Percentiles rank a stretch among this genome's conserved stretches.
These are phyloP conservation scores for Emericellopsis terricola DNA, from an alignment of 495 filamentous ascomycete genomes.

Conservation along the genomic window DNA sequence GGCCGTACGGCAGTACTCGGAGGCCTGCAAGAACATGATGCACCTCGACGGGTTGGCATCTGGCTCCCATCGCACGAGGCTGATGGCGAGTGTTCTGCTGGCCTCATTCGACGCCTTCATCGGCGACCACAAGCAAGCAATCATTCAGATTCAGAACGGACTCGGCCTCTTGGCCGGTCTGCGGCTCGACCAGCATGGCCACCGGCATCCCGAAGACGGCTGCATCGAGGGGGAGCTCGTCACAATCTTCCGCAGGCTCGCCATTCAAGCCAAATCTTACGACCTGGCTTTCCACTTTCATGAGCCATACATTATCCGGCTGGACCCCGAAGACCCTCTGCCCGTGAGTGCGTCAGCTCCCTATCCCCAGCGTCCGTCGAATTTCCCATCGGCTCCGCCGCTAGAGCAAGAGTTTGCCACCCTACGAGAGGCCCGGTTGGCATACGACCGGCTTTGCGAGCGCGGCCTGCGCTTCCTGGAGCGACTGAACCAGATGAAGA, in stretches of 20 bases:
- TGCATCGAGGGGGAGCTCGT: conserved; percentile 38
- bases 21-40: conserved; percentile 19
- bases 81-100: conserved; percentile 30
- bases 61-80: conserved; percentile 19
- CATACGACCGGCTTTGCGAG: conserved; percentile 31
- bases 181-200: conserved; percentile 19
- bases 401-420: conserved; percentile 28
- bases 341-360: background rate
- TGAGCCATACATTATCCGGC: conserved; percentile 32
- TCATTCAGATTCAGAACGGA: conserved; percentile 25
- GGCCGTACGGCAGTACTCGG: conserved; percentile 25
- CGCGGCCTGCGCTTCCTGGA: conserved; percentile 35
- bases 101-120: conserved; percentile 34
- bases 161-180: conserved; percentile 24
- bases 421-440: conserved; percentile 26
- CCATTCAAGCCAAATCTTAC: conserved; percentile 40
- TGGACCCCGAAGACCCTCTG: conserved; percentile 18
- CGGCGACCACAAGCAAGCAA: conserved; percentile 29
- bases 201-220: conserved; percentile 22
- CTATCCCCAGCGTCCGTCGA: background rate
- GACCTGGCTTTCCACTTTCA: conserved; percentile 43
- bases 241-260: conserved; percentile 37
- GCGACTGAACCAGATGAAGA: conserved; percentile 1
- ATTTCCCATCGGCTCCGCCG: conserved; percentile 16
- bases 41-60: conserved; percentile 13